A percentile compares a stretch with the other conserved stretches of the same genome.
Conservation (phyloP, 1,284 basidiomycete genomes). For the Apiotrichum mycotoxinovorans region DNA sequence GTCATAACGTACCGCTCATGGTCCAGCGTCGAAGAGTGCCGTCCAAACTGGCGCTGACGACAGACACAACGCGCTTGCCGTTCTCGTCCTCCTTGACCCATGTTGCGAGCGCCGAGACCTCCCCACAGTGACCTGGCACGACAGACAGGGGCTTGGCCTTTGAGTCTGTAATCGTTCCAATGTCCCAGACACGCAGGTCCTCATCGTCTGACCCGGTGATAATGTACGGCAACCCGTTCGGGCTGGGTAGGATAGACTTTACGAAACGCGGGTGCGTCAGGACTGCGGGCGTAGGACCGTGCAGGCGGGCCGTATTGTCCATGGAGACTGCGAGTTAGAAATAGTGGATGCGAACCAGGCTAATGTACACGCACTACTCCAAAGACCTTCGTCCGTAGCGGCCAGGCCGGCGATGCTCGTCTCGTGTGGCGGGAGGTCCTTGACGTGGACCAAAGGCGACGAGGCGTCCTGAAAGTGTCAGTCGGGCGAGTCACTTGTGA, state of each 20-base stretch:
- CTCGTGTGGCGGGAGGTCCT: slow-evolving; percentile 50
- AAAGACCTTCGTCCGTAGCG: slow-evolving; percentile 65
- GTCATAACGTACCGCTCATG: slow-evolving; percentile 58
- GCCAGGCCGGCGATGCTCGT: slow-evolving; percentile 58
- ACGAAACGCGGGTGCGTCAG: slow-evolving; percentile 64
- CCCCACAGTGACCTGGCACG: slow-evolving; percentile 81
- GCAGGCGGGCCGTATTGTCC: slow-evolving; percentile 73
- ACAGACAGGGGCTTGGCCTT: slow-evolving; percentile 52
- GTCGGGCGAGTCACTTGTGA: not conserved
- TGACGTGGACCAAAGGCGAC: slow-evolving; percentile 16
- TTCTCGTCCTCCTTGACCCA: slow-evolving; percentile 62
- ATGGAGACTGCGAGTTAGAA: slow-evolving; percentile 63
- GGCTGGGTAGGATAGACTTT: slow-evolving; percentile 66
- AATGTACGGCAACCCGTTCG: slow-evolving; percentile 56
- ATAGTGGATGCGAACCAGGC: too few relatives aligned
- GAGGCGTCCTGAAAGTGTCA: not conserved
- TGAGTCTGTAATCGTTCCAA: slow-evolving; percentile 35
- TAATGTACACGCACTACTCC: slow-evolving; percentile 68
- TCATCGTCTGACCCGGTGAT: slow-evolving; percentile 73
- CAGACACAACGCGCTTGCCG: slow-evolving; percentile 56
- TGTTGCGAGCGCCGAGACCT: slow-evolving; percentile 67
- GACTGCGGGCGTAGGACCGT: slow-evolving; percentile 48
- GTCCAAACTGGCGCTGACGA: slow-evolving; percentile 73
- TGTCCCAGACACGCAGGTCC: slow-evolving; percentile 62
- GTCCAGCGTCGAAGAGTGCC: slow-evolving; percentile 79